phyloP scores from a whole-genome alignment of 345 rosid genomes.

The Brassica cretica region DNA sequence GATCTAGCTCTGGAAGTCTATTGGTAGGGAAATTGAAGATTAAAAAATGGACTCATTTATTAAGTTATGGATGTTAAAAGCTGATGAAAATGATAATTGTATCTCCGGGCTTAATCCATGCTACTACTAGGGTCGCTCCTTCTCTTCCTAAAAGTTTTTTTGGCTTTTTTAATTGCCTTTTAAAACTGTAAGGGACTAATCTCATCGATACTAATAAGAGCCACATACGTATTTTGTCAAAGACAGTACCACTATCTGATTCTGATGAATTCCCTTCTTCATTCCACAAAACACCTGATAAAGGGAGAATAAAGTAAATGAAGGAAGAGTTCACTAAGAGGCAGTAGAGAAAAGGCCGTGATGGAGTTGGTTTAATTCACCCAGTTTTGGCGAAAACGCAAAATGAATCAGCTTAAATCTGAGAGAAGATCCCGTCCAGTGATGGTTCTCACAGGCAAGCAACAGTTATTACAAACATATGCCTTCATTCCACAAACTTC shows the following conservation, averaged over 20 bases:
- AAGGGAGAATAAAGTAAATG: not conserved
- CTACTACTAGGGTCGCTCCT: too few species aligned
- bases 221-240: not conserved
- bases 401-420: not conserved
- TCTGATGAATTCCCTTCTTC: not conserved
- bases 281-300: not conserved
- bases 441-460: not conserved
- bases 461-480: not conserved
- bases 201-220: not conserved
- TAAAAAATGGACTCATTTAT: too few species aligned
- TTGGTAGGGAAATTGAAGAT: conserved; percentile 34
- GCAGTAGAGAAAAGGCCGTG: not conserved
- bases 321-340: not conserved
- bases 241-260: not conserved
- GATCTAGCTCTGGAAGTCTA: conserved; percentile 73
- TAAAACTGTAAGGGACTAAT: too few species aligned
- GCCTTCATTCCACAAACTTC: not conserved
- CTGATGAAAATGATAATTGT: too few species aligned
- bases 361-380: not conserved
- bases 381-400: not conserved
- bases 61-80: too few species aligned
- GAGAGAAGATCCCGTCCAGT: not conserved
- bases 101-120: too few species aligned
- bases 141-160: too few species aligned
- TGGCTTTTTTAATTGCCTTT: too few species aligned